These are phyloP conservation scores for Cercophora newfieldiana DNA, from an alignment of 495 filamentous ascomycete species.

Conservation along the genomic window DNA sequence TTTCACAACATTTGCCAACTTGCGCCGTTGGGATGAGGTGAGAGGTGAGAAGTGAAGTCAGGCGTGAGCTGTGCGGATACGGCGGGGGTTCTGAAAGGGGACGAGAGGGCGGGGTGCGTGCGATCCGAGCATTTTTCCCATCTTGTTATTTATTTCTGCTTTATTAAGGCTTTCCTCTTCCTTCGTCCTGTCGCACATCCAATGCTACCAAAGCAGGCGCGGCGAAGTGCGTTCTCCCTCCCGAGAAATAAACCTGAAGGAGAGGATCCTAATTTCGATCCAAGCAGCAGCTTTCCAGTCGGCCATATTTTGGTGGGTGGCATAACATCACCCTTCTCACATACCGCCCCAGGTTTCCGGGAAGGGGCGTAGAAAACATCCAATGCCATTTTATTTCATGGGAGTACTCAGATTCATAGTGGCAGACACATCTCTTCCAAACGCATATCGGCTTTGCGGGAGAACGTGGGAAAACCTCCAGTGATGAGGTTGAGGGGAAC, in stretches of 20 bases:
- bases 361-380: too few species aligned
- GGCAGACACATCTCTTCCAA: too few species aligned
- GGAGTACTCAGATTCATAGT: too few species aligned
- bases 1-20: neutral
- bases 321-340: too few species aligned
- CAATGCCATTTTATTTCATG: too few species aligned
- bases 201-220: neutral
- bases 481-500: constrained; percentile 21
- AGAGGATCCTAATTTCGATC: constrained; percentile 10
- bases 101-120: neutral
- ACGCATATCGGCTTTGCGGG: too few species aligned
- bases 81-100: neutral
- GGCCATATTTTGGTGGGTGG: too few species aligned
- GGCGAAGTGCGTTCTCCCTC: neutral
- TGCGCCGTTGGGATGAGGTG: neutral
- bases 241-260: neutral
- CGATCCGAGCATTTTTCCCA: neutral
- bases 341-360: too few species aligned
- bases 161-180: neutral
- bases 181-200: neutral
- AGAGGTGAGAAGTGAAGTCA: neutral
- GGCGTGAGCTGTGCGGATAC: neutral
- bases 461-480: constrained; percentile 17
- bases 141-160: neutral
- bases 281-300: constrained; percentile 15